These are phyloP conservation scores for Phlyctochytrium bullatum DNA, from an alignment of 192 early-diverging fungal genomes.

Conservation along the genomic window DNA sequence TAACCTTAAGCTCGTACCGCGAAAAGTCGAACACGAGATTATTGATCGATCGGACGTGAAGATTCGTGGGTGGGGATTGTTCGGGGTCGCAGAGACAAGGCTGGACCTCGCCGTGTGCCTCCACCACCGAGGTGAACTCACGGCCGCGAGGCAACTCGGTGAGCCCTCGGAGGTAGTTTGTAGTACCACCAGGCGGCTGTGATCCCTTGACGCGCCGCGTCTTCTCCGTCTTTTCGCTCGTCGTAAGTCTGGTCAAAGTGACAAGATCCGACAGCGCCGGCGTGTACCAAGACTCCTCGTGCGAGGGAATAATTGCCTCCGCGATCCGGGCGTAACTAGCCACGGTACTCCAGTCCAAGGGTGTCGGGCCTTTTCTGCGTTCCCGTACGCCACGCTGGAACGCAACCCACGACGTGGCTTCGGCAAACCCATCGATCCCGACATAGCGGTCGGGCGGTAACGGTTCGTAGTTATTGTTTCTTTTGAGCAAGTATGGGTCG, in stretches of 20 bases:
- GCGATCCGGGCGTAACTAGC: neutral
- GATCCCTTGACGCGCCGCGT: neutral
- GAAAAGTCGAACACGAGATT: neutral
- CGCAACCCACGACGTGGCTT: too few species aligned
- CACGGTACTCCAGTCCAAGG: neutral
- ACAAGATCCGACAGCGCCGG: neutral
- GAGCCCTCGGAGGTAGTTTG: neutral
- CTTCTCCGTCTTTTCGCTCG: neutral
- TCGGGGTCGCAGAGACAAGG: neutral
- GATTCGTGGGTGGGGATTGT: neutral
- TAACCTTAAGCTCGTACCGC: neutral
- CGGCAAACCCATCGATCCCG: neutral
- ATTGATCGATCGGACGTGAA: neutral
- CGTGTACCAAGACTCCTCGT: neutral
- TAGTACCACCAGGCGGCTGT: neutral
- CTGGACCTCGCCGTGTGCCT: neutral
- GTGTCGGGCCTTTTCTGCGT: too few species aligned
- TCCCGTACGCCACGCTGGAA: too few species aligned
- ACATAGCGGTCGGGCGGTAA: too few species aligned
- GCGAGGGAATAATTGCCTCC: neutral
- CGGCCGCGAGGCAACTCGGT: neutral
- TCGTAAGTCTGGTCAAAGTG: neutral
- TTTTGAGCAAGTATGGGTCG: neutral
- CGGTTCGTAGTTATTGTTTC: too few species aligned
- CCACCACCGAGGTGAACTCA: neutral